Conservation (phyloP, 768 basidiomycete genomes). For the Lyophyllum atratum region DNA sequence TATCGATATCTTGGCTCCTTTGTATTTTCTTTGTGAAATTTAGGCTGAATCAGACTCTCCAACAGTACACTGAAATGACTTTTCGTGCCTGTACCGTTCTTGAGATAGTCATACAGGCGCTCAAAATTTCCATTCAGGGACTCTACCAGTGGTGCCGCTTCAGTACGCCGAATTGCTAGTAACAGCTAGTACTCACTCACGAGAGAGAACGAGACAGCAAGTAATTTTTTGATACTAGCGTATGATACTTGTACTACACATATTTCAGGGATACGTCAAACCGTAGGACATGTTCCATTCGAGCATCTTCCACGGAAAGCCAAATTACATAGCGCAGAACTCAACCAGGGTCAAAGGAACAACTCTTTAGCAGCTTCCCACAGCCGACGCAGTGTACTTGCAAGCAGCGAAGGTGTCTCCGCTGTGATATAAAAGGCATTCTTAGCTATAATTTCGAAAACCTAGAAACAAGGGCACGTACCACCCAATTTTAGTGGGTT, state of each 20-base stretch:
- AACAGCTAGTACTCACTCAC: no score
- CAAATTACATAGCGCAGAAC: background rate
- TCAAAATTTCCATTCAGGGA: no score
- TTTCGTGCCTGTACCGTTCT: no score
- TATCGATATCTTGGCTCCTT: no score
- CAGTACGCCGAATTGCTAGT: no score
- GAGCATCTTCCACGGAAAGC: background rate
- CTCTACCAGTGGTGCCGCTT: no score
- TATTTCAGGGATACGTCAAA: background rate
- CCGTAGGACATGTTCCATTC: background rate
- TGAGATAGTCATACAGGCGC: no score
- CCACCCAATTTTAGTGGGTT: slow-evolving; percentile 31
- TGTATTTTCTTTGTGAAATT: no score
- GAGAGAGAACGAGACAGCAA: background rate
- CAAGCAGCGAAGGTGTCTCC: slow-evolving; percentile 26
- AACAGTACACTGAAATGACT: no score
- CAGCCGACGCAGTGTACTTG: slow-evolving; percentile 21
- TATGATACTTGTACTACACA: background rate
- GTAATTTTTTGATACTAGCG: background rate
- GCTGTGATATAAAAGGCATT: slow-evolving; percentile 6
- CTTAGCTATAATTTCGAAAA: background rate
- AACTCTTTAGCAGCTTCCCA: slow-evolving; percentile 22
- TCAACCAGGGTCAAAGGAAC: background rate
- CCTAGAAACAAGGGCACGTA: slow-evolving; percentile 8
- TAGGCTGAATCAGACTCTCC: no score